A percentile compares a stretch with the other conserved stretches of the same genome.
Conservation (phyloP, 805 yeast genomes). For the Starmerella kuoi region DNA sequence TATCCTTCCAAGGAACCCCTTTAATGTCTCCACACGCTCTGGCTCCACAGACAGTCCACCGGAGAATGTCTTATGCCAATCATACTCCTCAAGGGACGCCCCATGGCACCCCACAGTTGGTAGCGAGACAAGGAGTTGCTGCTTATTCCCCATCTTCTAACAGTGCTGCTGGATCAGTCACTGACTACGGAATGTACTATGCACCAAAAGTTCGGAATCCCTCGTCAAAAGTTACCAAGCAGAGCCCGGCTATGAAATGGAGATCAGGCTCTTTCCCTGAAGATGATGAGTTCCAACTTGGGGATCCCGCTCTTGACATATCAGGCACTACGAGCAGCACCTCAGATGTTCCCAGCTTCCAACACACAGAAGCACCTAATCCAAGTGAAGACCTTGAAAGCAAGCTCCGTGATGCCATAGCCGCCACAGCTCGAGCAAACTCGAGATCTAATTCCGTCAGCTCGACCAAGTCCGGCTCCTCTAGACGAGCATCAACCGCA, state of each 20-base stretch:
- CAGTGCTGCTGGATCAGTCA: not conserved
- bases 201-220: not conserved
- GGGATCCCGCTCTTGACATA: conserved; percentile 15
- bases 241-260: conserved; percentile 15
- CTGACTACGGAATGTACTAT: conserved; percentile 5
- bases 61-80: not conserved
- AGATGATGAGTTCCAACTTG: conserved; percentile 16
- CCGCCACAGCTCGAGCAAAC: conserved; percentile 12
- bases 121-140: not conserved
- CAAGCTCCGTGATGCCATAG: conserved; percentile 16
- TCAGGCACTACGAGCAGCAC: too few relatives aligned
- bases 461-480: not conserved
- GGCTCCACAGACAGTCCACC: conserved; percentile 7
- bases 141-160: not conserved
- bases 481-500: conserved; percentile 13
- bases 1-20: conserved; percentile 16
- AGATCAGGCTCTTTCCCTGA: conserved; percentile 5
- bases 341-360: too few relatives aligned
- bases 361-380: too few relatives aligned
- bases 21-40: conserved; percentile 18
- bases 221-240: conserved; percentile 11
- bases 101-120: conserved; percentile 1
- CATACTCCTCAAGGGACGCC: conserved; percentile 1
- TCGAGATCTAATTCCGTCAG: conserved; percentile 3
- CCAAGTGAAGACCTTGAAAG: conserved; percentile 14